Evolutionary conservation across 2,329 filamentous ascomycete species (phyloP), one percentile per base, ranked within the genome.

Genomic region (Fusarium sp.): DNA sequence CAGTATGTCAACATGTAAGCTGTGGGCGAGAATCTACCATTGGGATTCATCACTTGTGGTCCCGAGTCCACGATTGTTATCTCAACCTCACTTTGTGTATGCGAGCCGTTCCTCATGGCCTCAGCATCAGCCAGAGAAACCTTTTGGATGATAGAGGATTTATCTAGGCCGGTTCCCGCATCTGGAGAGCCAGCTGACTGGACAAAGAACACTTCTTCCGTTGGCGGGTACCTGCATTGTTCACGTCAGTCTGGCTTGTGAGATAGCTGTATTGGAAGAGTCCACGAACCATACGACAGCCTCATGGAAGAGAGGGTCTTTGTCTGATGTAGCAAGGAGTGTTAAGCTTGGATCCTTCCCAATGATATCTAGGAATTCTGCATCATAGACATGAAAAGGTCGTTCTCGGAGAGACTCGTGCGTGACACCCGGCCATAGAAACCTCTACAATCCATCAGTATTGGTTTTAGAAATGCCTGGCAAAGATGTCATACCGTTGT

Each of bases 161-260:
- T 86, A 53, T 83, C 80, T 1, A 87, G 73, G 0, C 85, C 82
- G 0, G 85, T 87, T 2, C 85, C 85, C 4, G 84, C 81, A 8
- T 78, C 82, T 0, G 62, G 67, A 0, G 81, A 78, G 0, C 85
- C 85, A 0, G 85, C 85, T 41, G 84, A 86, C 61, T 87, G 85
- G 1, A 82, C 84, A 51, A 88, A 87, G 72, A 87, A 87, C 10
- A 86, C 79, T 60, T 87, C 85, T 27, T 87, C 81, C 0, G 83
- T 86, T 3, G 79, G 80, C 7, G 72, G 76, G 25, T 81, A 83
- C 72, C 75, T 77, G 9, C 0, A 3, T 30, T 1, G 6, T 9
- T 8, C 1, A 3, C n/a, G 4, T 64, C 4, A 52, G 46, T 27
- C 6, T 22, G 16, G 3, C 1, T 5, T 4, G 7, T 8, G 4